Evolutionary conservation across 2,329 filamentous ascomycete species (phyloP).

Genomic region (Colletotrichum sp.): DNA sequence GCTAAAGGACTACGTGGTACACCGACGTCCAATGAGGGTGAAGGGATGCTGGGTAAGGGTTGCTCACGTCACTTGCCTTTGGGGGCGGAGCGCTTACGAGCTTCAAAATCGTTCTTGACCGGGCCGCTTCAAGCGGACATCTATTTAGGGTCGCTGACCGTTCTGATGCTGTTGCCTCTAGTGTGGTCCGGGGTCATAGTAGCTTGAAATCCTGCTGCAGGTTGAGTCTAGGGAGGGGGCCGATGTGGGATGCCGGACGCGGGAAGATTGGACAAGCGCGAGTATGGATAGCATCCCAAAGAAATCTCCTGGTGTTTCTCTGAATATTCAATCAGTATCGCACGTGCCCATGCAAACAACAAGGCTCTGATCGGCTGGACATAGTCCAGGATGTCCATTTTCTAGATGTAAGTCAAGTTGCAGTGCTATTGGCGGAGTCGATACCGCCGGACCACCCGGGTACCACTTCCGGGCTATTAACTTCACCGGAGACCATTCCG

Average conservation of each 20-base stretch:
- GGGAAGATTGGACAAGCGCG: not conserved
- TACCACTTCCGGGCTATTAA: not conserved
- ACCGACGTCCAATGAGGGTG: not conserved
- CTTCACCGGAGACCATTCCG: not conserved
- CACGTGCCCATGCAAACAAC: not conserved
- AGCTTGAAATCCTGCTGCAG: not conserved
- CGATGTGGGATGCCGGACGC: not conserved
- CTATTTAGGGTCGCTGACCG: not conserved
- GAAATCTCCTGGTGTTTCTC: rapidly evolving
- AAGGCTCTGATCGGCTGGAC: not conserved
- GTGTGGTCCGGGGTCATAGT: not conserved
- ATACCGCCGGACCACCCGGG: not conserved
- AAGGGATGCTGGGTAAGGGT: not conserved
- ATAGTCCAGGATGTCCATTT: not conserved
- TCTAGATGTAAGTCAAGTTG: not conserved
- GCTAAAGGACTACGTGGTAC: not conserved
- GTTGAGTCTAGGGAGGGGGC: not conserved
- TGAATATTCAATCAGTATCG: not conserved
- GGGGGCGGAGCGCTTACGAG: not conserved
- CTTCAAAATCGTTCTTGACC: not conserved
- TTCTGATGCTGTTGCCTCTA: not conserved
- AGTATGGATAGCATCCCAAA: not conserved
- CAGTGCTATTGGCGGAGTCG: not conserved
- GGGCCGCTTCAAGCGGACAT: not conserved
- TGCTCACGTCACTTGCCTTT: not conserved